phyloP scores from a whole-genome alignment of 768 basidiomycete genomes.

The Hygrocybe punicea region DNA sequence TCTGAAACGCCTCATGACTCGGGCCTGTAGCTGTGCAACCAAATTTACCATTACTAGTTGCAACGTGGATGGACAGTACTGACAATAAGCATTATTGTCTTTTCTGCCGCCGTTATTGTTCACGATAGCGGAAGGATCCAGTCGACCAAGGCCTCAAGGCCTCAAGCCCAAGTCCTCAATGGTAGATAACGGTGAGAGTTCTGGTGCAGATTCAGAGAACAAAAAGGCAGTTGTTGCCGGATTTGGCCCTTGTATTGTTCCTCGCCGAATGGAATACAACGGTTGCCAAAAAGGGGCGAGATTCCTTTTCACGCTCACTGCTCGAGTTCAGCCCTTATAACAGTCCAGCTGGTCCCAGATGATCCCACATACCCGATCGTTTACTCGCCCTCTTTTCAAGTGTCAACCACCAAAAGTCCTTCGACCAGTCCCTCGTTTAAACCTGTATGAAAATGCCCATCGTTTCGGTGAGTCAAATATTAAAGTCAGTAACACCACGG shows the following conservation, averaged over 20 bases:
- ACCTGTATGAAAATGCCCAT: neutral
- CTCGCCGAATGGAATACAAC: neutral
- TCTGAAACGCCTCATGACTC: too few relatives aligned
- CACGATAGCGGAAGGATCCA: too few relatives aligned
- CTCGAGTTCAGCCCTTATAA: neutral
- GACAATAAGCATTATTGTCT: too few relatives aligned
- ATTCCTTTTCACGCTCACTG: neutral
- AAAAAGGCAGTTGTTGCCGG: neutral
- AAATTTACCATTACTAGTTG: too few relatives aligned
- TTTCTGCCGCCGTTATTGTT: too few relatives aligned
- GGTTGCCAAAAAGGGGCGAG: neutral
- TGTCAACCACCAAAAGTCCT: neutral
- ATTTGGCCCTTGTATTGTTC: neutral
- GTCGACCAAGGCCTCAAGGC: too few relatives aligned
- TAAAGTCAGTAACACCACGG: too few relatives aligned
- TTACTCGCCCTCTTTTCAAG: neutral
- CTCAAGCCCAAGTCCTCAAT: too few relatives aligned
- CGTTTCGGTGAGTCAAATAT: neutral
- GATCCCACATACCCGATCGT: neutral
- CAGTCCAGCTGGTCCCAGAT: too few relatives aligned
- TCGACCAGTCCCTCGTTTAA: neutral
- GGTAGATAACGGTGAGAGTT: too few relatives aligned
- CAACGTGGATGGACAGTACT: too few relatives aligned
- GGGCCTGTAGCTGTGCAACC: too few relatives aligned
- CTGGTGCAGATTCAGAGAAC: neutral